Base-by-base conservation (phyloP, 1,139 yeast species). In the Scheffersomyces parashehatae region DNA sequence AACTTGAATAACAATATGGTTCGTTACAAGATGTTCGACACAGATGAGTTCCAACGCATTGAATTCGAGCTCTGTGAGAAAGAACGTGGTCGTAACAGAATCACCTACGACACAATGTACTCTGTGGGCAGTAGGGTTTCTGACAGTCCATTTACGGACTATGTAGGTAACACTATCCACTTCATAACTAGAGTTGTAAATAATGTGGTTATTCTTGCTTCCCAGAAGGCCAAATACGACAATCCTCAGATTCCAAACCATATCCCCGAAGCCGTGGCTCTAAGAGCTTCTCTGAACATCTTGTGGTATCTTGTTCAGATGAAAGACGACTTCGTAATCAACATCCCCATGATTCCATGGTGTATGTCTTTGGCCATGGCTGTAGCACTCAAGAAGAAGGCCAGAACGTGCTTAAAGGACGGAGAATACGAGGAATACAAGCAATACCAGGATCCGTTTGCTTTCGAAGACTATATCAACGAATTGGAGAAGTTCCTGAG, bases 321-420 rank as follows among this genome's bases (percentile, higher is more conserved):
- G 49, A 48, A 52, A 16, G 59, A 53, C 3, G 59, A 58, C 12
- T 44, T 46, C 37, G 45, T 60, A 29, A 42, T 64, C 20, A 54
- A 63, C 24, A 52, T 67, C n/a, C 68, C 70, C 1, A 38, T 62
- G 26, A 47, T 65, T 12, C 64, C 68, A 1, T 65, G 65, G 64
- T 55, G 65, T 47, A 50, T 62, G 39, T 54, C 64, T 4, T 37
- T 58, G 14, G 58, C 60, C 8, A 53, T 56, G 57, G 55, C 62
- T 2, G 49, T 51, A 5, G 45, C 56, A 4, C 46, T 58, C 31
- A 56, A 57, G 38, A 37, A 50, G 10, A 47, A 45, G 37, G 52
- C 59, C 9, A 47, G 47, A 32, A 13, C 33, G 15, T 42, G 41
- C 15, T 41, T 49, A 13, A 41, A 40, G 9, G 41, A 35, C 16